A percentile compares a stretch with the other conserved stretches of the same genome.
These are phyloP conservation scores for Neckera pumila DNA, from an alignment of 225 moss, liverwort and hornwort species.

Conservation along the genomic window DNA sequence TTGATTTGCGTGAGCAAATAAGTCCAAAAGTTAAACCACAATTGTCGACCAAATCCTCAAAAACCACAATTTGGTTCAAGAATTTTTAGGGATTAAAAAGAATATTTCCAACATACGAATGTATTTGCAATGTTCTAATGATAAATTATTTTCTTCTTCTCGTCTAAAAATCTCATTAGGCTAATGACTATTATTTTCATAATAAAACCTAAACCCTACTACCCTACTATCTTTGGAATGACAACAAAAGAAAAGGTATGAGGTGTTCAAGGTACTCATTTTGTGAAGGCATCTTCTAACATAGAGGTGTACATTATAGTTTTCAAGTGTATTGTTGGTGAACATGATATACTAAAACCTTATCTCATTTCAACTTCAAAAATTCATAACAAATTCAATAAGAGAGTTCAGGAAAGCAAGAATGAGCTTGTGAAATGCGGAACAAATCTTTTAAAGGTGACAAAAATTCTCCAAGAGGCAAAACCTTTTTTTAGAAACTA, in stretches of 20 bases:
- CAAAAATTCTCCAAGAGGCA: too few species aligned
- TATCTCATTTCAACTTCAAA: background rate
- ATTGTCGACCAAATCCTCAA: too few species aligned
- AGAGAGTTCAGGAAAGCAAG: background rate
- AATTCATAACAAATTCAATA: background rate
- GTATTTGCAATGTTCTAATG: accelerated
- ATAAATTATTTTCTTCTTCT: background rate
- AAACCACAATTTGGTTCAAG: background rate
- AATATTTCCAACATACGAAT: accelerated
- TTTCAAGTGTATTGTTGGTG: background rate
- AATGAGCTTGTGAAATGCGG: background rate
- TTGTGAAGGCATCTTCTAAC: background rate
- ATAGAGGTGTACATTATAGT: background rate
- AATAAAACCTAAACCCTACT: background rate
- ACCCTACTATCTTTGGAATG: background rate
- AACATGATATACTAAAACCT: background rate
- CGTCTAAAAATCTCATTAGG: background rate
- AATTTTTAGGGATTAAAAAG: accelerated
- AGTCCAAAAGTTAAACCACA: background rate
- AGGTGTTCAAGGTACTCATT: background rate
- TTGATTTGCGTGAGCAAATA: background rate
- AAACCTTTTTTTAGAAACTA: background rate
- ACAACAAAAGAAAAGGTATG: background rate
- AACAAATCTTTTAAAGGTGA: accelerated
- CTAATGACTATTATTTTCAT: background rate